Evolutionary conservation across 176 grass and related monocot species (phyloP).

Genomic region (Oryza coarctata): DNA sequence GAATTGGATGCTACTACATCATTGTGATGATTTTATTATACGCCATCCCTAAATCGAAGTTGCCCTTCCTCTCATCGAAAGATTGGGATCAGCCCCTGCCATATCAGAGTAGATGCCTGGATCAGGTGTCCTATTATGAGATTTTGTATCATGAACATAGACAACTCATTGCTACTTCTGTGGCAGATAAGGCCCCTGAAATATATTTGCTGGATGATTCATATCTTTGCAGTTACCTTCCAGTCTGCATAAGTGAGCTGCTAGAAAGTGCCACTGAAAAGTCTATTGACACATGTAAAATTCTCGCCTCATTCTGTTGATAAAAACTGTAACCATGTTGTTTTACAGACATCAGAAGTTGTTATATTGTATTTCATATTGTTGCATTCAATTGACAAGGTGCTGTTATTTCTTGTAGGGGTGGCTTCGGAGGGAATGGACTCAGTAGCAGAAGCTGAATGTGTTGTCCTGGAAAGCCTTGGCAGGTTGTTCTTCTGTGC

Average conservation of each 20-base stretch:
- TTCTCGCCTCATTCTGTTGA: slow-evolving; percentile 10
- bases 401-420: slow-evolving; percentile 58
- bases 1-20: no score
- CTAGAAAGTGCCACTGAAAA: slow-evolving; percentile 73
- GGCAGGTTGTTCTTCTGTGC: slow-evolving; percentile 52
- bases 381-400: slow-evolving; percentile 29
- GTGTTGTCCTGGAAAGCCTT: slow-evolving; percentile 80
- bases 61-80: no score
- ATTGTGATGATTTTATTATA: no score
- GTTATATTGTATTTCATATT: background rate
- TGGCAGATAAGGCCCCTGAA: background rate
- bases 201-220: background rate
- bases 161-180: background rate
- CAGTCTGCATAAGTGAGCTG: slow-evolving; percentile 78
- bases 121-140: background rate
- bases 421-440: slow-evolving; percentile 74
- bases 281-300: slow-evolving; percentile 73
- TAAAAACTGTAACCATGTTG: background rate
- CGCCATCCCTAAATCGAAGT: no score
- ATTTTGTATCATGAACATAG: background rate
- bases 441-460: slow-evolving; percentile 73
- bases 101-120: no score
- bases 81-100: no score
- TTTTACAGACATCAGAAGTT: background rate
- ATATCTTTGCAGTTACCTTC: slow-evolving; percentile 65